Conservation (phyloP, 2,329 filamentous ascomycete genomes). For the Pseudogymnoascus sp. region DNA sequence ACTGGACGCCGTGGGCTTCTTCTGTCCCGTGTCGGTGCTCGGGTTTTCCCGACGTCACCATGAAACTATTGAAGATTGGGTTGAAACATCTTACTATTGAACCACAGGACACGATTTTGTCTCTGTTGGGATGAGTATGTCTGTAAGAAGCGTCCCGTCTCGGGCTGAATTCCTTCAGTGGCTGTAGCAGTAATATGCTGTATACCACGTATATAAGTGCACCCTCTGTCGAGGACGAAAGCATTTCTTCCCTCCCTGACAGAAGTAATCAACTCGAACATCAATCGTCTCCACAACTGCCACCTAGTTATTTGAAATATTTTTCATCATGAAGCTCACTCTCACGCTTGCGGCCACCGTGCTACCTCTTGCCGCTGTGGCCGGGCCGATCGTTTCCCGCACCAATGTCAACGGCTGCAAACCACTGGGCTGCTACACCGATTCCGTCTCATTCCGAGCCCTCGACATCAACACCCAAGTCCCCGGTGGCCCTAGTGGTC, state of each 20-base stretch:
- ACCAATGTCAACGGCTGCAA: conserved; percentile 2
- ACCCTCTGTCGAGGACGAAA: neutral
- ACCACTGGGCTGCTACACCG: conserved; percentile 12
- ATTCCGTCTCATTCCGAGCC: conserved; percentile 2
- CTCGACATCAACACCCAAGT: conserved; percentile 17
- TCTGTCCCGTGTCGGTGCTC: neutral
- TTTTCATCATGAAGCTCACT: neutral
- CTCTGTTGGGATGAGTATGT: neutral
- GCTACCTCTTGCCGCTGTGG: neutral
- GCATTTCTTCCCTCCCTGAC: neutral
- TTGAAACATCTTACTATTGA: neutral
- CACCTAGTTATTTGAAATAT: neutral
- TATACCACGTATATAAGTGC: neutral
- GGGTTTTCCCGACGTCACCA: neutral
- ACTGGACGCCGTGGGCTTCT: neutral
- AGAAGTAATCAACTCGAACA: neutral
- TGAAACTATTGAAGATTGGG: neutral
- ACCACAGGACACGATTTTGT: neutral
- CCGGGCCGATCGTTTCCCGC: neutral
- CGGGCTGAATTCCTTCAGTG: neutral
- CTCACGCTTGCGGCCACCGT: neutral
- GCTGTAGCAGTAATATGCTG: neutral
- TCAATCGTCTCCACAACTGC: neutral
- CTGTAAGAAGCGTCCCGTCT: neutral
- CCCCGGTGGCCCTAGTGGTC: neutral